phyloP scores from a whole-genome alignment of 2,329 filamentous ascomycete species.

The Xylaria sp. region DNA sequence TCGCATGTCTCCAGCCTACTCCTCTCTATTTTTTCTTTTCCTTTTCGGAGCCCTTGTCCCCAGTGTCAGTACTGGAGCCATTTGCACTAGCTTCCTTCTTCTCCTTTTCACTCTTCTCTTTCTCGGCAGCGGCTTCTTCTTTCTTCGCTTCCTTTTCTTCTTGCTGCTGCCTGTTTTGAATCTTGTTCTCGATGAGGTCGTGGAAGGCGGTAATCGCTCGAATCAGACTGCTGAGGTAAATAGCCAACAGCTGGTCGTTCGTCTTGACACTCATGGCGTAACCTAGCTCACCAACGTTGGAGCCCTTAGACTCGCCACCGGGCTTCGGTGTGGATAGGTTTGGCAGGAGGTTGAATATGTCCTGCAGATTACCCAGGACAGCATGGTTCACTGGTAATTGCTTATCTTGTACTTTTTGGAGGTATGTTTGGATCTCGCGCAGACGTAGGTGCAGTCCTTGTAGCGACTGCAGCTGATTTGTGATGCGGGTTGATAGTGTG shows the following conservation, averaged over 20 bases:
- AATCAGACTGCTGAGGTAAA: constrained; percentile 96
- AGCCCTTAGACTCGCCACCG: constrained; percentile 65
- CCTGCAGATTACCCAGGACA: constrained; percentile 97
- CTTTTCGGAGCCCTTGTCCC: constrained; percentile 54
- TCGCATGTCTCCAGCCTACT: constrained; percentile 33
- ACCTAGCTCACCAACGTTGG: constrained; percentile 80
- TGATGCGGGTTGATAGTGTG: constrained; percentile 95
- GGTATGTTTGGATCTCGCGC: constrained; percentile 93
- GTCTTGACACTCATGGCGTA: constrained; percentile 99
- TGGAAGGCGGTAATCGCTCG: constrained; percentile 98
- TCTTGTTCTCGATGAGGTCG: constrained; percentile 99
- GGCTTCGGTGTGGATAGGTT: constrained; percentile 88
- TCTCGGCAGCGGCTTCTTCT: constrained; percentile 58
- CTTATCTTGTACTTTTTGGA: constrained; percentile 94
- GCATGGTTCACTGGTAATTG: constrained; percentile 96
- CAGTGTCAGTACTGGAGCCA: constrained; percentile 61
- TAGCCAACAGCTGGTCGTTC: constrained; percentile 98
- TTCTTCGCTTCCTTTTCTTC: constrained; percentile 93
- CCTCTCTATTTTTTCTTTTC: constrained; percentile 58
- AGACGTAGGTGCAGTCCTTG: constrained; percentile 95
- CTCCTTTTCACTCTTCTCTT: constrained; percentile 68
- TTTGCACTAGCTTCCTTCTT: constrained; percentile 60
- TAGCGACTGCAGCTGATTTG: constrained; percentile 95
- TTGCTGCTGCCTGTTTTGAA: constrained; percentile 96
- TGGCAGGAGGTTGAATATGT: constrained; percentile 97